Conservation (phyloP, 2,329 filamentous ascomycete genomes). For the Zasmidium citrigriseum region DNA sequence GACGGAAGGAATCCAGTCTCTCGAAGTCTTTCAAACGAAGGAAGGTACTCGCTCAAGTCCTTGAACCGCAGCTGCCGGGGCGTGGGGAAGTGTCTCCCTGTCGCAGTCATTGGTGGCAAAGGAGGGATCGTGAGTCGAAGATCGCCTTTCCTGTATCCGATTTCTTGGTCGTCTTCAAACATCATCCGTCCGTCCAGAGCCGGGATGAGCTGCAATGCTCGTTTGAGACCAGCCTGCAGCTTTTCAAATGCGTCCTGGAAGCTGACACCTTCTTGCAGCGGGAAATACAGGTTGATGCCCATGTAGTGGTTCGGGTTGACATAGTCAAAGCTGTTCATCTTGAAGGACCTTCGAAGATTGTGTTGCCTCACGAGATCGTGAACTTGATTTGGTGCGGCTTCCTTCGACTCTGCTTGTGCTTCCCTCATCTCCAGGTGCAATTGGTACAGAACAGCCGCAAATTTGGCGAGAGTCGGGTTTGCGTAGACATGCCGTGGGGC, state of each 20-base stretch:
- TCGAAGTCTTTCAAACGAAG: background rate
- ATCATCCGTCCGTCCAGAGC: background rate
- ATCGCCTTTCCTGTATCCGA: background rate
- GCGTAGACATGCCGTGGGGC: background rate
- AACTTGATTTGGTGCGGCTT: background rate
- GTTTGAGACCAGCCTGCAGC: background rate
- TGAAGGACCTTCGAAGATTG: background rate
- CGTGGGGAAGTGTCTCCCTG: background rate
- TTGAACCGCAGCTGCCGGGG: background rate
- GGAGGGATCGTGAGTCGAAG: background rate
- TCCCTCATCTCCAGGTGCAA: background rate
- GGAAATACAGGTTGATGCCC: background rate
- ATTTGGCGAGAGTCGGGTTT: background rate
- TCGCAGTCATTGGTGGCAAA: background rate
- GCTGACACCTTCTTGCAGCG: background rate
- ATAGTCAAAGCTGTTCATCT: background rate
- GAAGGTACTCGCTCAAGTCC: background rate
- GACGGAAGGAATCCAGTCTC: background rate
- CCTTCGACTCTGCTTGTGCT: background rate
- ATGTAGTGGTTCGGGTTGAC: background rate
- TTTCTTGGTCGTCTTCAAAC: background rate
- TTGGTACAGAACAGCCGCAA: background rate
- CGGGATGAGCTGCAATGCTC: background rate
- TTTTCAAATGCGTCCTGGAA: background rate
- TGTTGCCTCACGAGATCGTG: background rate